Evolutionary conservation across 768 basidiomycete species (phyloP), one percentile per base, ranked within the genome.

Genomic region (Chalciporus chontae): DNA sequence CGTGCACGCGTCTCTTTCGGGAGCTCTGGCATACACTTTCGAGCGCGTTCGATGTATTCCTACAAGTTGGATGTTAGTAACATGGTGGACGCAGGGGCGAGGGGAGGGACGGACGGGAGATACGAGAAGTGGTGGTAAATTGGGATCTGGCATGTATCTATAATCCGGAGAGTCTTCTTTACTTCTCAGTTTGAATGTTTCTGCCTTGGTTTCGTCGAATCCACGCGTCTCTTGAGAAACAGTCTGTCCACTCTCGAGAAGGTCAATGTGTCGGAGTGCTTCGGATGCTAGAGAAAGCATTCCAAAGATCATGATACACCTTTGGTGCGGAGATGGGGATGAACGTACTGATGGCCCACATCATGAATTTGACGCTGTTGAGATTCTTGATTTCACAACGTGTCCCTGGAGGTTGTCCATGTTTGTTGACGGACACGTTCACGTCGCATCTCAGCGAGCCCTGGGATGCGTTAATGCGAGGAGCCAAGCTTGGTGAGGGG

Each of bases 161-260:
- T 98, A 99, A 66, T 99, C 96, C 1, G 90, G 92, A 0, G 93
- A 87, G 57, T 94, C 89, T 59, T 96, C 96, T 69, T 99, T 98
- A 40, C 81, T 84, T 37, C 96, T 77, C 37, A 98, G 69, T 27
- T 74, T 78, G 69, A 83, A 94, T 0, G 96, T 98, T 63, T 87
- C 79, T 27, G 85, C 85, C 3, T 76, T 81, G 50, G 83, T 71
- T 60, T 94, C 90, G 65, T 97, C 83, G 59, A 94, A 93, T 2
- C 92, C 90, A 19, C 93, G 83, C 5, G 95, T 98, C 66, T 97
- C 93, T 69, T 94, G 94, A 8, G 72, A 61, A 0, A 98, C 79
- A 0, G 67, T 48, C 19, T 52, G 43, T 51, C 74, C 66, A 18
- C 60, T 42, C 45, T 70, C 64, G 40, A 89, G 69, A 17, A 85